Base-by-base conservation (phyloP, 257 asterid species). In the Nicotiana noctiflora region DNA sequence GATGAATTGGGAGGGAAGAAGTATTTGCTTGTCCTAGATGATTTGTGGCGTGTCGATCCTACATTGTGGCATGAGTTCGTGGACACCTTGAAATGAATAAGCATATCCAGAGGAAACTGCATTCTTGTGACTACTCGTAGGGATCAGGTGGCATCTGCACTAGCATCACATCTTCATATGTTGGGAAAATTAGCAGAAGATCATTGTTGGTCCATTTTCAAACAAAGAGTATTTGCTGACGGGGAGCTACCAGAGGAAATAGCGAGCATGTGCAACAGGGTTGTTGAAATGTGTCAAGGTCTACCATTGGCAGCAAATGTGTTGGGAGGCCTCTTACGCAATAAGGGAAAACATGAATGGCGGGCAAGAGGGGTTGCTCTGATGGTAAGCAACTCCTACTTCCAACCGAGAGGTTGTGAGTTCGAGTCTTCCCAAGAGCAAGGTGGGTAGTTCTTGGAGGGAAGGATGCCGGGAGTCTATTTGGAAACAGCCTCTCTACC, bases 181-280 rank as follows among this genome's bases (percentile, higher is more conserved):
- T 23, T 85, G 49, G 19, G 2, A 13, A 29, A 2, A 6, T 51
- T 78, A 18, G 2, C 82, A 0, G 15, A 3, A 0, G 61, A 53
- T n/a, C 81, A 86, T 29, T 51, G 83, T 66, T 83, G 82, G 86
- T 32, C 17, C 23, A 40, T 85, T 57, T 85, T 85, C 70, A 9
- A 37, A 5, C 56, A 19, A 55, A 66, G 68, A 7, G 86, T 85
- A 12, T 83, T 81, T 70, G 79, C 37, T 27, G 15, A 51, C 14
- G 65, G 66, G 5, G 79, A 82, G 21, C 53, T 68, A 10, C 14
- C 4, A 23, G 67, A 75, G 78, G 81, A 70, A 6, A 1, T 81
- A 29, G 67, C 12, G 37, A 56, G 25, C 10, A 17, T 60, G 6
- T 64, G 81, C 9, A 80, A 29, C 60, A 19, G 5, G 23, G 34